Conservation (phyloP, 805 yeast genomes). For the Starmerella khaoyaiensis region DNA sequence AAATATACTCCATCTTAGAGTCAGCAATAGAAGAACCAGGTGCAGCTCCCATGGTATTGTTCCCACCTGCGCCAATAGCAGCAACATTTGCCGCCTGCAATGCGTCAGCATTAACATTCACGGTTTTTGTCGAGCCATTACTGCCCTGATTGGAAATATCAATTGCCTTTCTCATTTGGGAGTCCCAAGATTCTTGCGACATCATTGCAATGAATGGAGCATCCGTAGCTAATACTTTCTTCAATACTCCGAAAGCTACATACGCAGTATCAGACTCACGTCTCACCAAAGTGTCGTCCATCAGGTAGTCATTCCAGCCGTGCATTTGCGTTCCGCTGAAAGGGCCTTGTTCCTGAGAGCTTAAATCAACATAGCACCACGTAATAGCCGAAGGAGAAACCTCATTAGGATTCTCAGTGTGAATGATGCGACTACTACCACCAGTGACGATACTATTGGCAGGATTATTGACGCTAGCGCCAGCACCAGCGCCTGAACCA, state of each 20-base stretch:
- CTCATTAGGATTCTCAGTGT: not conserved
- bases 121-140: not conserved
- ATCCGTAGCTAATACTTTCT: slow-evolving; percentile 37
- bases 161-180: slow-evolving; percentile 1
- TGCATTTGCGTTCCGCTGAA: slow-evolving; percentile 65
- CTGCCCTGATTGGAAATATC: not conserved
- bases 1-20: too few relatives aligned
- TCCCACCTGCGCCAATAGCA: not conserved
- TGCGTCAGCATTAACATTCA: too few relatives aligned
- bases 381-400: slow-evolving; percentile 13
- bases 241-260: slow-evolving; percentile 42
- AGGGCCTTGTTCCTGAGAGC: slow-evolving; percentile 68
- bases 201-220: slow-evolving; percentile 41
- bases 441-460: not conserved
- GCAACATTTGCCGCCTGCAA: not conserved
- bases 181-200: slow-evolving; percentile 17
- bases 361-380: slow-evolving; percentile 66
- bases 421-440: too few relatives aligned
- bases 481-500: not conserved
- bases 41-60: not conserved
- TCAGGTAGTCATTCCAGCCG: slow-evolving; percentile 44
- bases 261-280: slow-evolving; percentile 43
- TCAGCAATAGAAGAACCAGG: too few relatives aligned
- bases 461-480: not conserved
- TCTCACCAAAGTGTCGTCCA: slow-evolving; percentile 41